phyloP scores from a whole-genome alignment of 2,329 filamentous ascomycete species.

The Immersiporthe knoxdaviesiana region DNA sequence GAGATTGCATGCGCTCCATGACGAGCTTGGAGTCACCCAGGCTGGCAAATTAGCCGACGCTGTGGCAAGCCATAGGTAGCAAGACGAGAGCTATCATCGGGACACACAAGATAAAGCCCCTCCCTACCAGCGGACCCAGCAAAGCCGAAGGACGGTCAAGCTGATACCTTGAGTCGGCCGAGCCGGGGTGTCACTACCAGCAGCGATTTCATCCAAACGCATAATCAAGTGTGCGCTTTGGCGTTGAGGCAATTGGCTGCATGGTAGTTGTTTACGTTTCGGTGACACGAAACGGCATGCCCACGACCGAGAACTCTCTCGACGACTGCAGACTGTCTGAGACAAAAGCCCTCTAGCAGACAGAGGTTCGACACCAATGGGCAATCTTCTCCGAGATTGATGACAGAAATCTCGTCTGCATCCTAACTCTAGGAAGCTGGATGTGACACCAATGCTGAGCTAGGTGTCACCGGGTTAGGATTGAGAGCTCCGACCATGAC shows the following conservation, averaged over 20 bases:
- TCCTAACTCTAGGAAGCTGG: neutral
- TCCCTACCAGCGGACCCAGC: neutral
- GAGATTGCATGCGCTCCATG: slow-evolving; percentile 48
- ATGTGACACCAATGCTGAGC: neutral
- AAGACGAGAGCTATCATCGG: neutral
- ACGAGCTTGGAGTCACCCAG: slow-evolving; percentile 51
- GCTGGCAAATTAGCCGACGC: slow-evolving; percentile 48
- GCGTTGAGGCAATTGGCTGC: neutral
- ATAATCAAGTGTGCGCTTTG: neutral
- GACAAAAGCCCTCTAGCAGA: neutral
- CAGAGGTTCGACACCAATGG: neutral
- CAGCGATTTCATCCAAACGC: neutral
- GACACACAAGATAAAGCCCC: neutral
- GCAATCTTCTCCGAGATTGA: neutral
- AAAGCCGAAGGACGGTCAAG: neutral
- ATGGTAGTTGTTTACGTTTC: neutral
- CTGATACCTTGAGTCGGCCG: neutral
- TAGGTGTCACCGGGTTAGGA: neutral
- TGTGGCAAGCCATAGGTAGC: slow-evolving; percentile 42
- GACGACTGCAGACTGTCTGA: neutral
- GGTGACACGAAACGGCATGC: neutral
- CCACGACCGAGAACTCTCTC: neutral
- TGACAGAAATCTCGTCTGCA: neutral
- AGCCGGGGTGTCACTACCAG: neutral
- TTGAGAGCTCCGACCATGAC: neutral